Percentiles rank a stretch among this genome's conserved stretches.
phyloP scores from a whole-genome alignment of 176 grass and related monocot species.

The Poa pratensis region DNA sequence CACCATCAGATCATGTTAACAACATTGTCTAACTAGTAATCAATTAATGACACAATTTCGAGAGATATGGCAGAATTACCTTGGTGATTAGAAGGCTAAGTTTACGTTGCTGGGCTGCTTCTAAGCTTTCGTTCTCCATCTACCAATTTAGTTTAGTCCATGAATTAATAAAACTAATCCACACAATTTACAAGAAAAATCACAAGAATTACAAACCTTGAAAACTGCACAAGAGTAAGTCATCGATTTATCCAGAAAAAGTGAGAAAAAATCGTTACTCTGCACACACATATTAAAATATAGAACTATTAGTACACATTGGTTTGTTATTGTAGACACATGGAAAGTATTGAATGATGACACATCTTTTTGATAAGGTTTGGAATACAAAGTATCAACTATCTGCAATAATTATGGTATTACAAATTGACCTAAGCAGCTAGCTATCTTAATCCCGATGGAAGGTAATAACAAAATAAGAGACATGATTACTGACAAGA shows the following conservation, averaged over 20 bases:
- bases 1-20: background rate
- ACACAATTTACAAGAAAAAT: background rate
- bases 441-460: background rate
- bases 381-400: background rate
- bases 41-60: background rate
- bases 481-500: conserved; percentile 1
- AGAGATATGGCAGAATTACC: background rate
- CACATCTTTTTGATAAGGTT: background rate
- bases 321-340: background rate
- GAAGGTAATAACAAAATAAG: background rate
- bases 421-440: background rate
- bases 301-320: too few species aligned
- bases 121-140: conserved; percentile 15
- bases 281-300: background rate
- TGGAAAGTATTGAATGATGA: background rate
- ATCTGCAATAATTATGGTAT: background rate
- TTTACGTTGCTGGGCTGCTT: background rate
- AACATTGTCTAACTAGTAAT: background rate
- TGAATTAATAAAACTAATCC: background rate
- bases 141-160: background rate
- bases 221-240: conserved; percentile 3
- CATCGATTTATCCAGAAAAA: conserved; percentile 5
- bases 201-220: background rate
- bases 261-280: conserved; percentile 1
- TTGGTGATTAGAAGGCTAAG: conserved; percentile 6